A percentile compares a stretch with the other conserved stretches of the same genome.
Evolutionary conservation across 2,329 filamentous ascomycete species (phyloP).

Genomic region (Scleromitrula shiraiana): DNA sequence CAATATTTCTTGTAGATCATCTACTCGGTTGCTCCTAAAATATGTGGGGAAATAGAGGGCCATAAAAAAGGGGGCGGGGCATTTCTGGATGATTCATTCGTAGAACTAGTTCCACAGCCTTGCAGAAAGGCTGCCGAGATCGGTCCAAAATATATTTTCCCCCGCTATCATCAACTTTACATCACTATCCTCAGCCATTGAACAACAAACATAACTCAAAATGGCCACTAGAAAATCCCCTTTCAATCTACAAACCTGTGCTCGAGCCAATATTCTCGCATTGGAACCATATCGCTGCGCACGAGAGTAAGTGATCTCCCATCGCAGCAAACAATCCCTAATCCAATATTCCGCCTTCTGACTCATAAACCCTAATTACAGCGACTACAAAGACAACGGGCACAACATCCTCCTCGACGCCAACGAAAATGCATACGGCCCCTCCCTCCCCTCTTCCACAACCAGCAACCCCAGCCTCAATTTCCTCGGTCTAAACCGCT

Average conservation of each 20-base stretch:
- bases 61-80: not conserved
- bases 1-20: too few species aligned
- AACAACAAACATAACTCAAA: conserved; percentile 3
- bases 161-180: not conserved
- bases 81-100: too few species aligned
- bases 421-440: conserved; percentile 95
- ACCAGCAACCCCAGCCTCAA: conserved; percentile 51
- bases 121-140: conserved; percentile 5
- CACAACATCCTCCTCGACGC: conserved; percentile 93
- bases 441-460: conserved; percentile 50
- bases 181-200: too few species aligned
- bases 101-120: not conserved
- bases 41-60: too few species aligned
- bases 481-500: conserved; percentile 78
- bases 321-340: not conserved
- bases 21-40: too few species aligned
- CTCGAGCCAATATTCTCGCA: conserved; percentile 67
- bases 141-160: conserved; percentile 8
- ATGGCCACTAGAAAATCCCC: conserved; percentile 38
- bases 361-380: conserved; percentile 35
- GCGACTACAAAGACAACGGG: conserved; percentile 98
- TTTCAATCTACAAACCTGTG: conserved; percentile 68
- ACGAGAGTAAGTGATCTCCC: conserved; percentile 58
- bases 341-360: conserved; percentile 5
- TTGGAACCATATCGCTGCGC: conserved; percentile 75